A percentile compares a stretch with the other conserved stretches of the same genome.
These are phyloP conservation scores for Talaromyces trachyspermus DNA, from an alignment of 495 filamentous ascomycete species.

Conservation along the genomic window DNA sequence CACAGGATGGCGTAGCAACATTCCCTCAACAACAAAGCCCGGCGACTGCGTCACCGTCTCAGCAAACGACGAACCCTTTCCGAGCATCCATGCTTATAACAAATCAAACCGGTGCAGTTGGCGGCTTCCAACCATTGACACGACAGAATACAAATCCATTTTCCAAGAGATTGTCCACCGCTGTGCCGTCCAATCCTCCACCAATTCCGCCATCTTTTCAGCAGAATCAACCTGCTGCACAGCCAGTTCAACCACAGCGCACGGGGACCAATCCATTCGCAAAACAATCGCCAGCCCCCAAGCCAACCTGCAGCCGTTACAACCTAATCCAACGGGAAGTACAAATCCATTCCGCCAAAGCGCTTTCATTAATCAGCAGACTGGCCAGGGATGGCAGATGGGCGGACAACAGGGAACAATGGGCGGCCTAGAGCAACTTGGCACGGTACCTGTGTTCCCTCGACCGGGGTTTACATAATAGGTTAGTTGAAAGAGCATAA, in stretches of 20 bases:
- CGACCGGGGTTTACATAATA: slow-evolving; percentile 48
- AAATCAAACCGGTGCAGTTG: slow-evolving; percentile 34
- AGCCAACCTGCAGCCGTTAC: slow-evolving; percentile 36
- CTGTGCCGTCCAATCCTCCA: slow-evolving; percentile 31
- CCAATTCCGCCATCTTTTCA: slow-evolving; percentile 27
- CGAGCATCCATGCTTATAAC: slow-evolving; percentile 73
- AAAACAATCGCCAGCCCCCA: slow-evolving; percentile 32
- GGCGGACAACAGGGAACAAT: slow-evolving; percentile 65
- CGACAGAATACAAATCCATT: slow-evolving; percentile 84
- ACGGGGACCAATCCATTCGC: slow-evolving; percentile 49
- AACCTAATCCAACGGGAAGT: slow-evolving; percentile 59
- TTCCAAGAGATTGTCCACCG: slow-evolving; percentile 46
- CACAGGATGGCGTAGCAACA: slow-evolving; percentile 54
- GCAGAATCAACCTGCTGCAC: slow-evolving; percentile 21
- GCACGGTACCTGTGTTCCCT: slow-evolving; percentile 81
- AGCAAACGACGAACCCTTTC: slow-evolving; percentile 72
- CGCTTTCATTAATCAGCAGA: slow-evolving; percentile 73
- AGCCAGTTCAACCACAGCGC: slow-evolving; percentile 31
- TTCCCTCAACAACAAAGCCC: slow-evolving; percentile 39
- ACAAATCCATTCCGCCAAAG: slow-evolving; percentile 11
- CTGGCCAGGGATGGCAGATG: slow-evolving; percentile 79
- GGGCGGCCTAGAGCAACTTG: slow-evolving; percentile 72
- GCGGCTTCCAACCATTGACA: slow-evolving; percentile 29
- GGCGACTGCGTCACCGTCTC: slow-evolving; percentile 13
- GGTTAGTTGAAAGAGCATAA: background rate